Evolutionary conservation across 805 yeast species (phyloP).

Genomic region (Cyberlindnera maritima): DNA sequence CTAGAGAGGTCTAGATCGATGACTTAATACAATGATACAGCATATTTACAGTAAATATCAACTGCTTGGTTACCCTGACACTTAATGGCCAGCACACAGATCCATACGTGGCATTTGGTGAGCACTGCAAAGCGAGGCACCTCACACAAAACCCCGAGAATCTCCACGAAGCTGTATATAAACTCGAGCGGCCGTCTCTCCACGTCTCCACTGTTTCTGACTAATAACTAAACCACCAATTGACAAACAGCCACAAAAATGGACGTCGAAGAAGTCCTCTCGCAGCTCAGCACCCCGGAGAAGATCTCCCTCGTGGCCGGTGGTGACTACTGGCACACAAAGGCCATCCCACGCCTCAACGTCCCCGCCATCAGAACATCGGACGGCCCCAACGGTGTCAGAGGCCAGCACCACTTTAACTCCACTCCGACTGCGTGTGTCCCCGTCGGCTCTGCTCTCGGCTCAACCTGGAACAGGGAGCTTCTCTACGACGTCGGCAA

Average conservation of each 20-base stretch:
- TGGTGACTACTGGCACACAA: conserved; percentile 47
- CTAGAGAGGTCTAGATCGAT: too few species aligned
- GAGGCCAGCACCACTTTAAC: conserved; percentile 52
- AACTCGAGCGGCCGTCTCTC: too few species aligned
- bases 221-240: too few species aligned
- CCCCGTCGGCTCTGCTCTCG: conserved; percentile 59
- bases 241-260: neutral
- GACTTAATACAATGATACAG: too few species aligned
- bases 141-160: too few species aligned
- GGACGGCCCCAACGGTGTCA: conserved; percentile 63
- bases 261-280: conserved; percentile 18
- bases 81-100: too few species aligned
- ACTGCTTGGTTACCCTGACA: too few species aligned
- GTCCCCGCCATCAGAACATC: conserved; percentile 44
- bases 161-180: too few species aligned
- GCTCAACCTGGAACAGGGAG: conserved; percentile 50
- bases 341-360: conserved; percentile 31
- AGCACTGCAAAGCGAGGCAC: too few species aligned
- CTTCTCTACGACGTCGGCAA: conserved; percentile 45
- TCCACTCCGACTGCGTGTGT: conserved; percentile 52
- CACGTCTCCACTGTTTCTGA: too few species aligned
- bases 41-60: too few species aligned
- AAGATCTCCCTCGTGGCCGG: conserved; percentile 29
- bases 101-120: too few species aligned
- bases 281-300: conserved; percentile 15